A percentile compares a stretch with the other conserved stretches of the same genome.
Evolutionary conservation across 306 rosid genomes (phyloP).

Genomic region (Dicorynia guianensis): DNA sequence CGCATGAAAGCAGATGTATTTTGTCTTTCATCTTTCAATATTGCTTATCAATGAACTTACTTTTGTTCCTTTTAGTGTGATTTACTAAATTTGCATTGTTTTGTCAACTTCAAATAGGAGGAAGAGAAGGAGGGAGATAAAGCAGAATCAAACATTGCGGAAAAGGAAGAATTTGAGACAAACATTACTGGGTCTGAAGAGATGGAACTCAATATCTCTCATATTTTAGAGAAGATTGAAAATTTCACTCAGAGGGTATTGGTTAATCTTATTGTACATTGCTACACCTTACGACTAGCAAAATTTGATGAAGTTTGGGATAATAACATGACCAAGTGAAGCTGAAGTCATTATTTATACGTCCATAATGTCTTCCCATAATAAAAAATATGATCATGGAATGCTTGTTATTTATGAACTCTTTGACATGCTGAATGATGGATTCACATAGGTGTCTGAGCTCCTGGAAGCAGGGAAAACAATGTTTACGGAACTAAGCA

Average conservation of each 20-base stretch:
- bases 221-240: conserved; percentile 51
- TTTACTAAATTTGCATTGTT: not conserved
- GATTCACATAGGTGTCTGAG: conserved; percentile 51
- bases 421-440: not conserved
- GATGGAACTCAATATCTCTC: conserved; percentile 50
- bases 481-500: conserved; percentile 48
- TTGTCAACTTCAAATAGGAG: not conserved
- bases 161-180: conserved; percentile 37
- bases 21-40: not conserved
- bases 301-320: not conserved
- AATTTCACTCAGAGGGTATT: conserved; percentile 58
- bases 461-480: conserved; percentile 59
- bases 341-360: not conserved
- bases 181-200: conserved; percentile 46
- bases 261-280: too few relatives aligned
- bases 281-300: too few relatives aligned
- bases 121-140: conserved; percentile 42
- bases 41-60: not conserved
- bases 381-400: not conserved
- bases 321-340: not conserved
- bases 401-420: not conserved
- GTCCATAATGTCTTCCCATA: not conserved
- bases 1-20: conserved; percentile 45
- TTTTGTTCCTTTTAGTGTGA: not conserved
- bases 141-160: conserved; percentile 31